phyloP scores from a whole-genome alignment of 345 rosid species.

The Firmiana major region DNA sequence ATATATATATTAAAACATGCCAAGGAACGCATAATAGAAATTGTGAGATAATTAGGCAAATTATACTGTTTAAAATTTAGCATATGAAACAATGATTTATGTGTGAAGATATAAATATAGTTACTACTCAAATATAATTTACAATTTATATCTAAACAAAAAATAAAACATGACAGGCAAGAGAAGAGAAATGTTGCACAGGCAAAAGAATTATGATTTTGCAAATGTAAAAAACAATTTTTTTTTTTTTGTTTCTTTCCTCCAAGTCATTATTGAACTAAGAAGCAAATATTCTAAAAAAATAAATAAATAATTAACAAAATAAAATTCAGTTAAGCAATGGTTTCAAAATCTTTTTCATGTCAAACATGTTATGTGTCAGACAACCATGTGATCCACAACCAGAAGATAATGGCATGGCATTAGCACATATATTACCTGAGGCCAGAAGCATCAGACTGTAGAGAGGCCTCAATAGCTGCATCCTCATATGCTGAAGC shows the following conservation, averaged over 20 bases:
- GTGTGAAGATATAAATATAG: neutral
- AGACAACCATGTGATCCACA: neutral
- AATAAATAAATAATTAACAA: no score
- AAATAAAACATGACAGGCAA: neutral
- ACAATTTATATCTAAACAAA: neutral
- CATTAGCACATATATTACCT: constrained; percentile 42
- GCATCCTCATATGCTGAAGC: constrained; percentile 72
- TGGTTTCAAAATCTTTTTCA: neutral
- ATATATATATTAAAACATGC: neutral
- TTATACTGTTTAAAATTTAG: neutral
- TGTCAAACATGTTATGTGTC: neutral
- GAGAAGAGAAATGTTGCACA: neutral
- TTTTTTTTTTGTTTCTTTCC: neutral
- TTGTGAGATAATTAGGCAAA: neutral
- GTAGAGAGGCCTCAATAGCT: constrained; percentile 86
- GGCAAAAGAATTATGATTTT: neutral
- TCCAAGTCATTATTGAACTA: neutral
- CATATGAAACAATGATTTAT: neutral
- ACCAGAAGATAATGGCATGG: neutral
- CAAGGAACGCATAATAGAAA: neutral
- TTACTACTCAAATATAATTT: neutral
- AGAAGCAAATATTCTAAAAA: neutral
- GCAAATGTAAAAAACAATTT: neutral
- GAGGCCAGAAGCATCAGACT: constrained; percentile 80
- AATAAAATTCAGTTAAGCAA: neutral